Evolutionary conservation across 345 rosid genomes (phyloP), one percentile per base, ranked within the genome.

Genomic region (Bretschneidera sinensis): DNA sequence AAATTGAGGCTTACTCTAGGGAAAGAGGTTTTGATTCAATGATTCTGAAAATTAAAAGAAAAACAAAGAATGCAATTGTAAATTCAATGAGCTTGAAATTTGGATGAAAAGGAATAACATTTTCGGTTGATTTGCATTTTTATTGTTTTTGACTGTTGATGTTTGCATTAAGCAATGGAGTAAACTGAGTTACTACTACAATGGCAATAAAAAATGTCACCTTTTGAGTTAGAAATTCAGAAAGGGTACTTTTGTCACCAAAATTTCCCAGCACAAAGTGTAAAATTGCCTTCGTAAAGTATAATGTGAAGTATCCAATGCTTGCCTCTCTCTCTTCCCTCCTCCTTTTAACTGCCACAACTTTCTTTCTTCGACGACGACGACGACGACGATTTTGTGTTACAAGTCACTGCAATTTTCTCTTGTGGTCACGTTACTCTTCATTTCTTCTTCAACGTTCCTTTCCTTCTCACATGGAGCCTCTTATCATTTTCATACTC

Each of bases 401-500:
- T 63, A 43, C 66, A 66, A 64, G 60, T 47, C 68, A 24, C 65
- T 68, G 62, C 53, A 65, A 54, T 57, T 57, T 60, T 22, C 67
- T 21, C 66, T 69, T 33, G n/a, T 59, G 58, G 34, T 63, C 64
- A 24, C 73, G 60, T 62, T 69, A 52, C 62, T 82, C 72, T 51
- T 70, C 60, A 25, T 73, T 59, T 20, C 64, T 61, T 70, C 73
- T 51, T 71, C 68, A 22, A 60, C 58, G 18, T 58, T 65, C 19
- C 61, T 55, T 60, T 60, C 76, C 39, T 71, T 71, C 69, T 73
- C 87, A 21, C 67, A 65, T 78, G 89, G 72, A 62, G 74, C 68
- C 66, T 54, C 83, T 20, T n/a, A n/a, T n/a, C 61, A 61, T 53
- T 69, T 74, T 57, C 76, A 57, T 70, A 59, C 78, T 34, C 25